These are phyloP conservation scores for Chaetomidium leptoderma DNA, from an alignment of 495 filamentous ascomycete species.

Conservation along the genomic window DNA sequence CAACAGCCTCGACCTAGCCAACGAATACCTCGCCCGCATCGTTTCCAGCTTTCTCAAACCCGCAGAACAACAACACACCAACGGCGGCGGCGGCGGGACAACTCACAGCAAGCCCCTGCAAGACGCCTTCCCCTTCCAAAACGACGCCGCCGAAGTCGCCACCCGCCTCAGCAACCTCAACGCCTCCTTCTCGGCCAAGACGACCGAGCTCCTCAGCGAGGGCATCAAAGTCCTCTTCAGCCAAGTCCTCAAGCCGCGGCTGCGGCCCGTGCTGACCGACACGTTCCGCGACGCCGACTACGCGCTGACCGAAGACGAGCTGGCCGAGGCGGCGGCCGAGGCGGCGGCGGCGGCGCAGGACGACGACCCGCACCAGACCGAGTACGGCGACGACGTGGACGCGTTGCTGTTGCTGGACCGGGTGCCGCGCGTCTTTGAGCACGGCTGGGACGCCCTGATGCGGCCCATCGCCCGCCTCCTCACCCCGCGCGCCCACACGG, in stretches of 20 bases:
- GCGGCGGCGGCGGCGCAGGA: constrained; percentile 42
- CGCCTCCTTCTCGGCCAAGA: constrained; percentile 66
- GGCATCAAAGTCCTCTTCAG: constrained; percentile 80
- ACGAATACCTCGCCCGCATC: constrained; percentile 86
- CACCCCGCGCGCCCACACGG: constrained; percentile 62
- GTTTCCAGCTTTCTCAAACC: constrained; percentile 59
- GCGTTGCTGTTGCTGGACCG: constrained; percentile 50
- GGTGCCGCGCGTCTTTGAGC: constrained; percentile 70
- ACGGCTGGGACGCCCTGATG: constrained; percentile 79
- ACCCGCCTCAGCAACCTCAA: constrained; percentile 65
- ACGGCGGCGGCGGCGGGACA: constrained; percentile 12
- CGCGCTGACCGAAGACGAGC: constrained; percentile 48
- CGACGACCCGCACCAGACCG: constrained; percentile 52
- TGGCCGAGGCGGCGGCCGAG: constrained; percentile 47
- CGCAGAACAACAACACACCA: constrained; percentile 24
- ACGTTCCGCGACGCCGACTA: constrained; percentile 93
- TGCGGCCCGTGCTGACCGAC: constrained; percentile 80
- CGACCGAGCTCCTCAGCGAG: constrained; percentile 74
- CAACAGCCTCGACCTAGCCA: constrained; percentile 88
- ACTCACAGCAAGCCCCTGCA: constrained; percentile 42
- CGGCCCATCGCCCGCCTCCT: constrained; percentile 80
- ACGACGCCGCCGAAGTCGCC: constrained; percentile 64
- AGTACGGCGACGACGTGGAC: too few species aligned
- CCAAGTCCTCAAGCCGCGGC: constrained; percentile 77
- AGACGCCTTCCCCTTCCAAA: constrained; percentile 70